Evolutionary conservation across 2,329 filamentous ascomycete species (phyloP), one percentile per base, ranked within the genome.

Genomic region (Claviceps monticola): DNA sequence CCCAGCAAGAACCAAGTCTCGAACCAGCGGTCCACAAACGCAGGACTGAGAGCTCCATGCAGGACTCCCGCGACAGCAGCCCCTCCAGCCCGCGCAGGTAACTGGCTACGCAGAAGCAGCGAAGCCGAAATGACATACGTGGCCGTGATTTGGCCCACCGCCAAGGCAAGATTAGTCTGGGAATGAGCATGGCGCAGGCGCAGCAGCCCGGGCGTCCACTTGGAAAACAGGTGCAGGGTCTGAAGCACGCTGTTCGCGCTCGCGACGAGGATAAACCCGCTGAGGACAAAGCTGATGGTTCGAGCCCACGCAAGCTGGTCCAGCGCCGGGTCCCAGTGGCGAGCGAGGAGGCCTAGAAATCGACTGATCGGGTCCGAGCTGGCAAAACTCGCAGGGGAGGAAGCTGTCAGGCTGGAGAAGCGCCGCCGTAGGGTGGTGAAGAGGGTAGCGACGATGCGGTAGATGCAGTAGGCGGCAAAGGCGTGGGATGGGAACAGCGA

Each of bases 51-150:
- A 16, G 87, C 85, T 19, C 85, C 86, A 44, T 86, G 82, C 34
- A 95, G 69, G 1, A 86, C 86, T 57, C 89, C 85, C 2, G 81
- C 82, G 3, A 94, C 86, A 1, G 85, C 85, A 48, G 29, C 9
- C 8, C 80, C 82, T 53, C 87, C 82, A 62, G 91, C 83, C 63
- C 90, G 85, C 39, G 73, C 74, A 0, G 88, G 88, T 57, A 95
- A 71, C 64, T 88, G 91, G 58, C 84, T 86, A 49, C 88, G 70
- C 46, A 95, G 71, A 53, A 95, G 73, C 57, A 95, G 69, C 2
- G 86, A 84, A 1, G 85, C 83, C 54, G 81, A 85, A 60, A 95
- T 89, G 50, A 94, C 87, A 63, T 95, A 94, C 1, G 87, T 89
- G 2, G 86, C 88, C 1, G 82, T 81, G 45, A 94, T 82, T 66